Percentiles rank a stretch among this genome's conserved stretches.
Evolutionary conservation across 768 basidiomycete genomes (phyloP).

Genomic region (Ephemerocybe angulata): DNA sequence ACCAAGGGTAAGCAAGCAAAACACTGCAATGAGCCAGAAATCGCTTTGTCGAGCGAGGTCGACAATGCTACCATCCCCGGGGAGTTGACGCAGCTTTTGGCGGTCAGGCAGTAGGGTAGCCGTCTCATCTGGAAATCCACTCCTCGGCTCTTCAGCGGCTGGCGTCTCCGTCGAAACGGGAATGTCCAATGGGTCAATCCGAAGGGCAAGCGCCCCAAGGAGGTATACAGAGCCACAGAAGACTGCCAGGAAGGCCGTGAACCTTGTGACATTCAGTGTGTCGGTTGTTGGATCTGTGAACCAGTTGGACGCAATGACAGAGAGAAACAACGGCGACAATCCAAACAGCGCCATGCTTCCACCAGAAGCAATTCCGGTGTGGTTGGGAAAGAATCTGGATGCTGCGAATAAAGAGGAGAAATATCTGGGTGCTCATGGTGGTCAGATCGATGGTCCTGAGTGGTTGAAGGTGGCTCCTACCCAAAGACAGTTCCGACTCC

Average conservation of each 20-base stretch:
- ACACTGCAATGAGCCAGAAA: constrained; percentile 62
- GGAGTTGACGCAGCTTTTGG: constrained; percentile 3
- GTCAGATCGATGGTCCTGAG: neutral
- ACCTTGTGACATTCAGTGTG: constrained; percentile 42
- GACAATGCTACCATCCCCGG: constrained; percentile 18
- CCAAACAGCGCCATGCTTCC: constrained; percentile 71
- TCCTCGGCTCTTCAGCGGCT: no score
- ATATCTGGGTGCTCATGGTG: constrained; percentile 34
- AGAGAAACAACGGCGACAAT: constrained; percentile 75
- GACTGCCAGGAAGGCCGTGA: constrained; percentile 54
- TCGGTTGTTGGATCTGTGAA: constrained; percentile 50
- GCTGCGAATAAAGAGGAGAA: constrained; percentile 77
- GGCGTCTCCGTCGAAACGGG: constrained; percentile 1
- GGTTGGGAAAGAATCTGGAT: constrained; percentile 62
- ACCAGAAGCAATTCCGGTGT: constrained; percentile 65
- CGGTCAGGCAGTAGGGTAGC: constrained; percentile 25
- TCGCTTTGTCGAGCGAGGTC: constrained; percentile 50
- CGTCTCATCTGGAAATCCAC: no score
- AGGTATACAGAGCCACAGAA: constrained; percentile 51
- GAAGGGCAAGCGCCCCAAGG: constrained; percentile 46
- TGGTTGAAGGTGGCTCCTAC: constrained; percentile 38
- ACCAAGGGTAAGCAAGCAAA: constrained; percentile 57
- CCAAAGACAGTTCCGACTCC: constrained; percentile 71
- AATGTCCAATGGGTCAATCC: constrained; percentile 13
- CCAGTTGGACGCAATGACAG: constrained; percentile 55